Evolutionary conservation across 257 asterid species (phyloP), one percentile per base, ranked within the genome.

Genomic region (Jacaranda mimosifolia): DNA sequence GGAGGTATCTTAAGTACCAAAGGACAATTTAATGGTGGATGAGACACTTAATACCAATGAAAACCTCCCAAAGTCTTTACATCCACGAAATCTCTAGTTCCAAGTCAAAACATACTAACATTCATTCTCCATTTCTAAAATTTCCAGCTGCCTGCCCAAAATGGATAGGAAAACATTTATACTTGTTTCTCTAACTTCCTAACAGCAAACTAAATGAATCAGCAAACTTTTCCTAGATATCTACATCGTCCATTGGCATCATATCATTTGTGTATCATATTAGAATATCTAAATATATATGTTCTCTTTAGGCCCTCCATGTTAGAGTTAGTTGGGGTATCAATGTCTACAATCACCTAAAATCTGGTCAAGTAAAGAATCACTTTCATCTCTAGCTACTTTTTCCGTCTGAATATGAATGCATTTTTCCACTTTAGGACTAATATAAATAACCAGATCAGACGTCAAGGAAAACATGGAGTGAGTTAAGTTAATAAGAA

Each of bases 71-170:
- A 63, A 63, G 18, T 32, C 68, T 63, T 79, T 63, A n/a, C 77
- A 80, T 79, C 89, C 94, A 87, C 89, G 81, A 62, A 63, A 73
- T 75, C 67, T 67, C 53, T 39, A 64, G n/a, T 51, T 35, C 72
- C 74, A 73, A 78, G 75, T 72, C 82, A 80, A 78, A 79, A 72
- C 62, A 56, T 58, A 72, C 42, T 38, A 77, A 65, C 77, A 65
- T 74, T 79, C 53, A 36, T 82, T 74, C 65, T 70, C 39, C 15
- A 77, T 69, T 66, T 18, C 80, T 26, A 40, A 68, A 73, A 8
- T 51, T 75, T 39, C 49, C 78, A 75, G 62, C 77, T 74, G 76
- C 81, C 66, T 74, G 43, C 83, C 78, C 68, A 75, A 83, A 80
- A 84, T 70, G 67, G 72, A 53, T 51, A 59, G 19, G 56, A 55